phyloP scores from a whole-genome alignment of 129 eudicot species.

The Lactuca sativa region DNA sequence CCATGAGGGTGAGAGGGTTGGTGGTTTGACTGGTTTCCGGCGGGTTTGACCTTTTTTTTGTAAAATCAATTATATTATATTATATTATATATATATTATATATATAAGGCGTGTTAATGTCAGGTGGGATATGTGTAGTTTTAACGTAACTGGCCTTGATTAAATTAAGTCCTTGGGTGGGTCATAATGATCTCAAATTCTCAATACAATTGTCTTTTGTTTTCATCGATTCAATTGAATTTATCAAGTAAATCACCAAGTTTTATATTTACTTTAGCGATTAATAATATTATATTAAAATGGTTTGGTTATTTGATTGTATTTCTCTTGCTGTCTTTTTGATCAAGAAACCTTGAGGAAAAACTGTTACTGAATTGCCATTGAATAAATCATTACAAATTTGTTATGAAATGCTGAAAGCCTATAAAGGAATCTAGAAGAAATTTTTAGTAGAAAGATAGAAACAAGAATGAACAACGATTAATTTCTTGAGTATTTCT shows the following conservation, averaged over 20 bases:
- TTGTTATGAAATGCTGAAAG: too few species aligned
- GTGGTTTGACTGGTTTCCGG: conserved; percentile 14
- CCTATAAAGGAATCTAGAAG: too few species aligned
- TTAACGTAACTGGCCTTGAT: conserved; percentile 27
- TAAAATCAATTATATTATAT: conserved; percentile 25
- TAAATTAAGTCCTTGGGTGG: conserved; percentile 2
- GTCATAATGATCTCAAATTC: conserved; percentile 12
- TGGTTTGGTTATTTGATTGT: background rate
- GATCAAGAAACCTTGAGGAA: too few species aligned
- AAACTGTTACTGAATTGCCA: too few species aligned
- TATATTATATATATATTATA: conserved; percentile 12
- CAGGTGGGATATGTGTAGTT: conserved; percentile 37
- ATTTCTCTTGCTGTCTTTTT: too few species aligned
- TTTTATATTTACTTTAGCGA: background rate
- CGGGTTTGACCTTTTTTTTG: conserved; percentile 29
- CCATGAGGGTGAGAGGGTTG: conserved; percentile 33
- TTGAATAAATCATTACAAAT: too few species aligned
- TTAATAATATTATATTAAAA: too few species aligned
- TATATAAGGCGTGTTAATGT: conserved; percentile 31
- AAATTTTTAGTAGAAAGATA: too few species aligned
- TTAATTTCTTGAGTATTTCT: too few species aligned
- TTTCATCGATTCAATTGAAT: background rate
- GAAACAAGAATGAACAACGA: too few species aligned
- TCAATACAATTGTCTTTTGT: conserved; percentile 7
- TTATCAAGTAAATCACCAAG: background rate